A percentile compares a stretch with the other conserved stretches of the same genome.
These are phyloP conservation scores for Saccharomycopsis capsularis DNA, from an alignment of 805 yeast genomes.

Conservation along the genomic window DNA sequence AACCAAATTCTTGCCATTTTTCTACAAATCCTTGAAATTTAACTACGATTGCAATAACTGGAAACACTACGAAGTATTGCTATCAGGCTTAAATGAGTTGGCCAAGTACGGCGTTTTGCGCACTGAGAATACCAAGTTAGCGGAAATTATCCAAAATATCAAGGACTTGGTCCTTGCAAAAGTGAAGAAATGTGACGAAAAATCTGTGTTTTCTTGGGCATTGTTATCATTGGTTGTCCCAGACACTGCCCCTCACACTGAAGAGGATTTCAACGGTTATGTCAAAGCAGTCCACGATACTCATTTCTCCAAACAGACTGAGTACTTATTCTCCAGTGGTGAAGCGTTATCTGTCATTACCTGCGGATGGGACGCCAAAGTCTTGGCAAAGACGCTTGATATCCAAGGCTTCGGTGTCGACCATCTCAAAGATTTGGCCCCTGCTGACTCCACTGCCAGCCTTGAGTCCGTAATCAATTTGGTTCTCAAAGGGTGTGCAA, in stretches of 20 bases:
- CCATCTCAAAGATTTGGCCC: slow-evolving; percentile 8
- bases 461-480: not conserved
- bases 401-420: slow-evolving; percentile 32
- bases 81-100: slow-evolving; percentile 13
- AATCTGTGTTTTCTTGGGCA: slow-evolving; percentile 50
- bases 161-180: slow-evolving; percentile 30
- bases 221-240: slow-evolving; percentile 39
- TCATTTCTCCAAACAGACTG: slow-evolving; percentile 64
- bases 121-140: not conserved
- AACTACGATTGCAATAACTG: slow-evolving; percentile 13
- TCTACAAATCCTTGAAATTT: not conserved
- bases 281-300: slow-evolving; percentile 41
- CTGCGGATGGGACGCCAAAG: slow-evolving; percentile 67
- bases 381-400: slow-evolving; percentile 43
- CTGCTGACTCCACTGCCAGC: not conserved
- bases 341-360: slow-evolving; percentile 72
- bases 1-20: not conserved
- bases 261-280: slow-evolving; percentile 13
- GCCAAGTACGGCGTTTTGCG: slow-evolving; percentile 30
- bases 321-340: slow-evolving; percentile 69
- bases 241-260: slow-evolving; percentile 25
- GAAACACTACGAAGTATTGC: slow-evolving; percentile 15
- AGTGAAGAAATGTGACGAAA: slow-evolving; percentile 53
- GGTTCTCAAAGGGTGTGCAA: slow-evolving; percentile 41
- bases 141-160: slow-evolving; percentile 25